Base-by-base conservation (phyloP, 257 asterid species). In the Przewalskia tangutica region DNA sequence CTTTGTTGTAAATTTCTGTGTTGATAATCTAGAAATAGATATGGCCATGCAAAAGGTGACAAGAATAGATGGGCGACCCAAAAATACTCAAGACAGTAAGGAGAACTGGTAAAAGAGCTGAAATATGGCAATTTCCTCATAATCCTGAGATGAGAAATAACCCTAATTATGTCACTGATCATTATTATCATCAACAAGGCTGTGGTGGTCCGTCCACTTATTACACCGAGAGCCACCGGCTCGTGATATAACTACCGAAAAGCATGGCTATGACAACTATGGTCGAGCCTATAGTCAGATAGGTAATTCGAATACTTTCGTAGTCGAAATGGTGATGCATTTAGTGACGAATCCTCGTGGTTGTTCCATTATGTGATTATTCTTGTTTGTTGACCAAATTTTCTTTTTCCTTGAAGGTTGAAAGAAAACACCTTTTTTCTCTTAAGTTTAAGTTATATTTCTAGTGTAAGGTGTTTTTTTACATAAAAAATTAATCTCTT, bases 41-140 rank as follows among this genome's bases (percentile, higher is more conserved):
- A 90, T 92, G 94, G 85, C 85, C 2, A 36, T 92, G 86, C 97
- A 94, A 64, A 94, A 93, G 64, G 98, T 93, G 42, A 92, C 93
- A 0, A 94, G 90, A 3, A 90, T 90, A 0, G 98, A 34, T 89
- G 84, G 60, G 93, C 92, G 95, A 92, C 18, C 93, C 89, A 87
- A 94, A 94, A 84, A 87, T 94, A 2, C 88, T 94, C 2, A 91
- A 89, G 81, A 89, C 77, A 6, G 91, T 90, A 7, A 86, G 97
- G 65, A 91, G 79, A 80, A 91, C 95, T 3, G 95, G 95, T 20
- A 82, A 91, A 83, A 87, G 94, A 42, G 98, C 95, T 16, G 97
- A 93, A 58, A 8, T 93, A 6, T 92, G 98, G 97, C 92, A 91
- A 46, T 87, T 89, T 18, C 91, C 93, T 0, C 90, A 79, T 59